A percentile compares a stretch with the other conserved stretches of the same genome.
phyloP scores from a whole-genome alignment of 2,329 filamentous ascomycete species.

The Ophiosphaerella herpotricha region DNA sequence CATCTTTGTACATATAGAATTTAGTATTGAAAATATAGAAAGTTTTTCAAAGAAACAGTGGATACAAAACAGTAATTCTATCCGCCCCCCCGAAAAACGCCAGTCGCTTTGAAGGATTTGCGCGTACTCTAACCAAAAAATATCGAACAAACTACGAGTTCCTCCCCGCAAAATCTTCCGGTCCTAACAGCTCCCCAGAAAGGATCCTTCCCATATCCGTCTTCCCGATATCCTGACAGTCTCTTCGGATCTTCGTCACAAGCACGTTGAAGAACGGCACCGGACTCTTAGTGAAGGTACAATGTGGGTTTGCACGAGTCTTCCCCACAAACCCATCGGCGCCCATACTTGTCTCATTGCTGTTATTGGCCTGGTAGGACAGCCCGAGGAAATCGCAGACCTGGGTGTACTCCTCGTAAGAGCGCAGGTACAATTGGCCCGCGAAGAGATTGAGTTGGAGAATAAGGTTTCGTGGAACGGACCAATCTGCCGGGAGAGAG shows the following conservation, averaged over 20 bases:
- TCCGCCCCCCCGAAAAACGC: no score
- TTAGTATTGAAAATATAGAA: no score
- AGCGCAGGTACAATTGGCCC: slow-evolving; percentile 67
- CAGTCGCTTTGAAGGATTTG: no score
- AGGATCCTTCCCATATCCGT: slow-evolving; percentile 50
- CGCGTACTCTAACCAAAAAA: no score
- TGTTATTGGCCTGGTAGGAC: slow-evolving; percentile 24
- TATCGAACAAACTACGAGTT: no score
- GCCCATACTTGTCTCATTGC: slow-evolving; percentile 26
- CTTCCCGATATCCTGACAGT: slow-evolving; percentile 44
- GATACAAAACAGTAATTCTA: no score
- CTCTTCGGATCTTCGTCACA: slow-evolving; percentile 18
- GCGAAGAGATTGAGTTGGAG: slow-evolving; percentile 60
- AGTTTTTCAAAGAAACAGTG: no score
- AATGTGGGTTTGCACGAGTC: slow-evolving; percentile 18
- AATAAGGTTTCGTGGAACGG: slow-evolving; percentile 10
- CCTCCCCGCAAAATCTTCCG: no score
- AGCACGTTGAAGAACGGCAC: slow-evolving; percentile 48
- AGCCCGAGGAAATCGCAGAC: slow-evolving; percentile 59
- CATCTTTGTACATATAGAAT: no score
- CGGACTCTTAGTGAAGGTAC: slow-evolving; percentile 44
- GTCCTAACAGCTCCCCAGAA: slow-evolving; percentile 38
- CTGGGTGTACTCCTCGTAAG: slow-evolving; percentile 58
- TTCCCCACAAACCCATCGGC: slow-evolving; percentile 39
- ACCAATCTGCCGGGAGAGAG: neutral